Conservation (phyloP, 345 rosid species). For the Dipteronia dyeriana region DNA sequence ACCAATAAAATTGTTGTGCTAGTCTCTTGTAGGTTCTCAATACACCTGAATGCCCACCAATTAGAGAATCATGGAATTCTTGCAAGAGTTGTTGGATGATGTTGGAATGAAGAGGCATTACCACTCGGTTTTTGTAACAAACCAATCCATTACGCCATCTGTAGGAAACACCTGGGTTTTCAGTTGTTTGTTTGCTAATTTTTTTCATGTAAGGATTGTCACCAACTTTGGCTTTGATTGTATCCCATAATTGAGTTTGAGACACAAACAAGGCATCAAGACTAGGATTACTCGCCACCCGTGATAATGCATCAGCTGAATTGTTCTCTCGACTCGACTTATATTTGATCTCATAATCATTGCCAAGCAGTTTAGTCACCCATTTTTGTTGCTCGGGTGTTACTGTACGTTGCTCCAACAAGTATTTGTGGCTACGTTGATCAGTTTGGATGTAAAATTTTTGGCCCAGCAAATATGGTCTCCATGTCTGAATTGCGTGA, state of each 20-base stretch:
- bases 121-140: not conserved
- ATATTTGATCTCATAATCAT: not conserved
- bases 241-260: not conserved
- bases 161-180: not conserved
- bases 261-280: not conserved
- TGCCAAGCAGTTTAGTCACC: not conserved
- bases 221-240: not conserved
- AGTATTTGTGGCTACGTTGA: not conserved
- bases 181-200: not conserved
- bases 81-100: not conserved
- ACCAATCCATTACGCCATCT: not conserved
- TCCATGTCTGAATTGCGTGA: not conserved
- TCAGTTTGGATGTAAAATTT: conserved; percentile 1
- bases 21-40: not conserved
- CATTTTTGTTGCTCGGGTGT: not conserved
- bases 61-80: not conserved
- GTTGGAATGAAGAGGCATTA: not conserved
- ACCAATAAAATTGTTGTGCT: conserved; percentile 18
- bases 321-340: not conserved
- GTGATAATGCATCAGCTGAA: not conserved
- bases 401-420: not conserved
- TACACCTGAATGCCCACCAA: conserved; percentile 5
- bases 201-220: not conserved
- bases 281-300: not conserved
- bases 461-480: not conserved